Evolutionary conservation across 768 basidiomycete genomes (phyloP), one percentile per base, ranked within the genome.

Genomic region (Pleurotus giganteus): DNA sequence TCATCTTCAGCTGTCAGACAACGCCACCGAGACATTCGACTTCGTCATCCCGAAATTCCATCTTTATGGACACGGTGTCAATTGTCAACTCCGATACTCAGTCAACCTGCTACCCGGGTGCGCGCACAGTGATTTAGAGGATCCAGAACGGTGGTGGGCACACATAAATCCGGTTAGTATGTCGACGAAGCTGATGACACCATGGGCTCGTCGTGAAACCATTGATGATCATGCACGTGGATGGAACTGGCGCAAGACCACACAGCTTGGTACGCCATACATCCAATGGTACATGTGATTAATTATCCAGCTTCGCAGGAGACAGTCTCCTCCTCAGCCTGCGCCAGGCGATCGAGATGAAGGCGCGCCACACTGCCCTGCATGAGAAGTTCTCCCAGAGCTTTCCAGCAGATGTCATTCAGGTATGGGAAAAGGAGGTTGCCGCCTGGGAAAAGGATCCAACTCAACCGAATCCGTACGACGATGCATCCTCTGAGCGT

Each of bases 81-180:
- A 54, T 11, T 63, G 61, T 36, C 58, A 53, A 28, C 24, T 21
- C 23, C 3, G 19, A 4, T 54, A 27, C 32, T 56, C 63, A 1
- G 36, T 64, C 37, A 52, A 61, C 28, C 53, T 23, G 27, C 34
- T 42, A 37, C 47, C 51, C 27, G 27, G 53, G 19, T 70, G 72
- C 45, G 72, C 66, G n/a, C 74, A 71, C 19, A 56, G 69, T 5
- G 54, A 59, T 1, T 64, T 55, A 0, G 73, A 75, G 31, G 46
- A 55, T 1, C 31, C 56, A 0, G 45, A 59, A 15, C 69, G 70
- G 28, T 65, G 67, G 4, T 61, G 53, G 44, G 34, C 47, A 1
- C 71, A 54, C 0, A 46, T 63, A 4, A 70, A 72, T 45, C 47
- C 55, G 0, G 57, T 57, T 1, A 63, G 63, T 2, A 55, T 52